Conservation (phyloP, 495 filamentous ascomycete genomes). For the Penicillium paxilli region DNA sequence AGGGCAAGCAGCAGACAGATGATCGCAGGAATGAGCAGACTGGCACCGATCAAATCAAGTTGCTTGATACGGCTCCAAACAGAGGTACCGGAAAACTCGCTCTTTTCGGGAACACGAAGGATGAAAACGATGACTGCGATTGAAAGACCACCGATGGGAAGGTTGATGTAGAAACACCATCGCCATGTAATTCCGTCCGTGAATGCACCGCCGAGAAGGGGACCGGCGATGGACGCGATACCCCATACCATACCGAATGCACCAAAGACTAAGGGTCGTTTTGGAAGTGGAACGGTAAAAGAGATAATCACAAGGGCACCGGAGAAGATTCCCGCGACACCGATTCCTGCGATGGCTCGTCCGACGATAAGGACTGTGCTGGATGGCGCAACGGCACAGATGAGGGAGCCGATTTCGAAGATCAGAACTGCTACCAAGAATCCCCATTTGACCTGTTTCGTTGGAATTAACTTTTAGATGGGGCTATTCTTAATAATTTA, state of each 20-base stretch:
- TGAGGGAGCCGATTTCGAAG: conserved; percentile 71
- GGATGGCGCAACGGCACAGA: conserved; percentile 69
- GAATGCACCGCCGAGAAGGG: conserved; percentile 60
- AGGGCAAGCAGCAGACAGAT: conserved; percentile 42
- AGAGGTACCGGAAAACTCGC: conserved; percentile 8
- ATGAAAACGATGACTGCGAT: conserved; percentile 56
- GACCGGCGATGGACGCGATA: conserved; percentile 66
- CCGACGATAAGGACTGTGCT: conserved; percentile 73
- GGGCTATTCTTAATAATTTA: too few relatives aligned
- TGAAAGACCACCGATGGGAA: conserved; percentile 62
- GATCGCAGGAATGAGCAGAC: conserved; percentile 36
- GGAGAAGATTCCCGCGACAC: conserved; percentile 66
- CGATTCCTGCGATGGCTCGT: conserved; percentile 74
- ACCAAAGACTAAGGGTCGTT: conserved; percentile 68
- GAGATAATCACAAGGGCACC: conserved; percentile 70
- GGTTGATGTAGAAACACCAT: conserved; percentile 84
- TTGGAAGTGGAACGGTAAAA: conserved; percentile 59
- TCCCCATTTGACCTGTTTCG: conserved; percentile 51
- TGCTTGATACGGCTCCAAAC: conserved; percentile 25
- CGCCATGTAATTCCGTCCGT: conserved; percentile 67
- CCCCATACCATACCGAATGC: conserved; percentile 70
- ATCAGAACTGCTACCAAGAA: conserved; percentile 64
- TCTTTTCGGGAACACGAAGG: conserved; percentile 36
- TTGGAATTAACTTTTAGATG: neutral
- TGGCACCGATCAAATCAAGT: conserved; percentile 35